Base-by-base conservation (phyloP, 139 green algal species). In the Chlorella sp. region DNA sequence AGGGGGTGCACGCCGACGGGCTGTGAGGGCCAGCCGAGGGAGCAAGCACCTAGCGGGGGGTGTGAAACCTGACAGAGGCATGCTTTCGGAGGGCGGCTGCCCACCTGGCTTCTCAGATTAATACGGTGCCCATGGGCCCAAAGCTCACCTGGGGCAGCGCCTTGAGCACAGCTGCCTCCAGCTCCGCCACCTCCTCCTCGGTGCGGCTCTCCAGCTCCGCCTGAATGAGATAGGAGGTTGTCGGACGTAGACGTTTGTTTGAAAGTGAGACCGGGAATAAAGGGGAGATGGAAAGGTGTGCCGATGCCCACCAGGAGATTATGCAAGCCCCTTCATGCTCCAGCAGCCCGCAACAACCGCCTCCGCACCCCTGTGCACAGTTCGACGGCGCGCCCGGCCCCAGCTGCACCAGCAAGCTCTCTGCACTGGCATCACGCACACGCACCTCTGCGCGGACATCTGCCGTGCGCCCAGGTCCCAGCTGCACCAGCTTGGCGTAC, bases 391-490 rank as follows among this genome's bases (percentile, higher is more conserved):
- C 60, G 30, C 17, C 60, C 22, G 60, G 6, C 16, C 60, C 17
- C 60, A 5, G 32, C 32, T 32, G 32, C 65, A 20, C 65, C n/a
- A 13, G 32, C 65, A 20, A 44, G 24, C 65, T n/a, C n/a, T n/a
- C n/a, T n/a, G n/a, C n/a, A n/a, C n/a, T n/a, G n/a, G n/a, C n/a
- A n/a, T n/a, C n/a, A n/a, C n/a, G n/a, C n/a, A n/a, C 65, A 43
- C 79, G 38, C 30, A 83, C 84, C 54, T 84, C 65, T 44, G 74
- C 64, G 62, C 83, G 46, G 58, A 90, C 87, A 56, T 87, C 85
- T 1, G 26, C 75, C 17, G 75, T 65, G 36, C 89, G 85, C 28
- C 83, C 87, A 2, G 80, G 48, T 0, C 92, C 93, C 19, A 95
- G 76, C 3, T 41, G 68, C 30, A 95, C 30, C 62, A 95, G 78